Evolutionary conservation across 768 basidiomycete species (phyloP).

Genomic region (Pisolithus tinctorius): DNA sequence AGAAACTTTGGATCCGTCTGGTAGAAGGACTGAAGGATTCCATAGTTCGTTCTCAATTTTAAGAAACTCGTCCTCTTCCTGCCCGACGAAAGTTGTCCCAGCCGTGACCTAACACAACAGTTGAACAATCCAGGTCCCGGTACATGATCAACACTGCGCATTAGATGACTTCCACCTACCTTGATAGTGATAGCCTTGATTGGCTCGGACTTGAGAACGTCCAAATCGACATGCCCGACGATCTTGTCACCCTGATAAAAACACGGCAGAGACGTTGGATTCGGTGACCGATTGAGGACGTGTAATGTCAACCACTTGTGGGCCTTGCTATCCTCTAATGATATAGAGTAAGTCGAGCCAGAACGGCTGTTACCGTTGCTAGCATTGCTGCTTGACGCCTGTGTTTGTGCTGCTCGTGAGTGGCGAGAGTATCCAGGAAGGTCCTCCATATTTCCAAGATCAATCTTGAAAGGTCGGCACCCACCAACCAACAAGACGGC

Average conservation of each 20-base stretch:
- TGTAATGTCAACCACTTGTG: constrained; percentile 43
- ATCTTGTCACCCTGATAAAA: constrained; percentile 45
- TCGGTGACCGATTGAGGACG: constrained; percentile 37
- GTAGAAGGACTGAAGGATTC: constrained; percentile 24
- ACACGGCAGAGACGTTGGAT: constrained; percentile 33
- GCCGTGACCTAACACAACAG: constrained; percentile 23
- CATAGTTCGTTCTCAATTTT: constrained; percentile 37
- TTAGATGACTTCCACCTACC: neutral
- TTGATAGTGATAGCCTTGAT: constrained; percentile 42
- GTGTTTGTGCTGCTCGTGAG: neutral
- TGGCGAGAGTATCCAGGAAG: constrained; percentile 12
- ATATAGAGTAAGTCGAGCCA: constrained; percentile 31
- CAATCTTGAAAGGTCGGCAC: constrained; percentile 1
- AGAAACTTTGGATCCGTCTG: constrained; percentile 15
- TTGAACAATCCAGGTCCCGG: no score
- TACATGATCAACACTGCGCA: no score
- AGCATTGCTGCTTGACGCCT: neutral
- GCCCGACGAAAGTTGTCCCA: constrained; percentile 47
- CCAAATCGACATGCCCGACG: constrained; percentile 44
- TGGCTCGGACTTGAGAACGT: constrained; percentile 42
- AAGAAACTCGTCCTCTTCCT: constrained; percentile 46
- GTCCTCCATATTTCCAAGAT: constrained; percentile 1
- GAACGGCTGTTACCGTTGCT: neutral
- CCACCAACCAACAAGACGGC: neutral
- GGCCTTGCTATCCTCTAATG: constrained; percentile 35